phyloP scores from a whole-genome alignment of 345 rosid genomes.

The Sapria himalayana region DNA sequence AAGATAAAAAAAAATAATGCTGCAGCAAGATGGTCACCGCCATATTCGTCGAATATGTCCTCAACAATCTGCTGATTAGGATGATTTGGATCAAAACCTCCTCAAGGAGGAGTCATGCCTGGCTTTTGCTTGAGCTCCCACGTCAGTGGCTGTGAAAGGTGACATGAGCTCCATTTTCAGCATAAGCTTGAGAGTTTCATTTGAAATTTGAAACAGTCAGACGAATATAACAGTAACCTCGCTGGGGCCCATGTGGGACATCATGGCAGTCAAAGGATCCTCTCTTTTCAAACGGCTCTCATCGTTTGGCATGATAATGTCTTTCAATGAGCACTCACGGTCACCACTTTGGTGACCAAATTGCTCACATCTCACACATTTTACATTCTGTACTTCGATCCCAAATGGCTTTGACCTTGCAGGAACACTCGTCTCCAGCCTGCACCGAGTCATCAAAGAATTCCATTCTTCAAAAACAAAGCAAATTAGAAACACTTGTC shows the following conservation, averaged over 20 bases:
- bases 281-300: constrained; percentile 82
- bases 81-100: constrained; percentile 73
- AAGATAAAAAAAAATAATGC: not conserved
- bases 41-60: constrained; percentile 92
- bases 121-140: constrained; percentile 98
- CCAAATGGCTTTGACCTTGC: constrained; percentile 83
- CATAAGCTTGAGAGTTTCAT: not conserved
- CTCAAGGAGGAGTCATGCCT: constrained; percentile 94
- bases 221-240: constrained; percentile 33
- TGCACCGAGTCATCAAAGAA: constrained; percentile 14
- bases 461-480: too few species aligned
- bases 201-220: constrained; percentile 1
- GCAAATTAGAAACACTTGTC: too few species aligned
- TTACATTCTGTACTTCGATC: constrained; percentile 74
- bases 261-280: constrained; percentile 77
- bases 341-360: constrained; percentile 96
- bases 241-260: constrained; percentile 52
- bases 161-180: not conserved
- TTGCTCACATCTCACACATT: constrained; percentile 79
- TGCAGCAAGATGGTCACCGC: constrained; percentile 28
- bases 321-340: constrained; percentile 90
- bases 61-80: constrained; percentile 96
- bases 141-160: constrained; percentile 47
- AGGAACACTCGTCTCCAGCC: constrained; percentile 73
- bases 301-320: constrained; percentile 90